phyloP scores from a whole-genome alignment of 345 rosid genomes.

The Adansonia digitata region DNA sequence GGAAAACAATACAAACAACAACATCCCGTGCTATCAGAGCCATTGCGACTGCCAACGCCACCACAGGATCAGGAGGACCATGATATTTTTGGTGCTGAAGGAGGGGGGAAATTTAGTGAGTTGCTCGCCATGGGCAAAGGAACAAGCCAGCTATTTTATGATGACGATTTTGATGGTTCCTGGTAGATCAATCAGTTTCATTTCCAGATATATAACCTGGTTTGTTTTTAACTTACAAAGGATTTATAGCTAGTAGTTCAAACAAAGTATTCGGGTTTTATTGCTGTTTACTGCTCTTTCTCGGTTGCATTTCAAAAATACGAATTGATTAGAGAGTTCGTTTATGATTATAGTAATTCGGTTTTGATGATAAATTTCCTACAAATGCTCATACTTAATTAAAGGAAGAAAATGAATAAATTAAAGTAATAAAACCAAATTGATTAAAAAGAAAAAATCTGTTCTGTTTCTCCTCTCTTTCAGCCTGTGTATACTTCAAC shows the following conservation, averaged over 20 bases:
- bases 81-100: neutral
- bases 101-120: neutral
- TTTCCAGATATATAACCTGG: neutral
- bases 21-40: neutral
- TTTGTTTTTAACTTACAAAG: neutral
- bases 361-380: too few relatives aligned
- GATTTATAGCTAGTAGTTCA: neutral
- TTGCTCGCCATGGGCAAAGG: neutral
- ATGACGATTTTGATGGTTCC: constrained; percentile 5
- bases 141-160: neutral
- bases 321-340: neutral
- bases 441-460: neutral
- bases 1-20: constrained; percentile 7
- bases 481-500: constrained; percentile 19
- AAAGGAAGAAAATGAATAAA: neutral
- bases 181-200: constrained; percentile 2
- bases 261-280: neutral
- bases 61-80: constrained; percentile 3
- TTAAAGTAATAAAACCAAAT: neutral
- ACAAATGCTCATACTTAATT: too few relatives aligned
- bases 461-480: neutral
- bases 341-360: neutral
- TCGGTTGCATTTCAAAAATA: neutral
- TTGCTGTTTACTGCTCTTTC: neutral
- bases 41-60: neutral